Evolutionary conservation across 2,329 filamentous ascomycete species (phyloP), one percentile per base, ranked within the genome.

Genomic region (Zasmidium cellare): DNA sequence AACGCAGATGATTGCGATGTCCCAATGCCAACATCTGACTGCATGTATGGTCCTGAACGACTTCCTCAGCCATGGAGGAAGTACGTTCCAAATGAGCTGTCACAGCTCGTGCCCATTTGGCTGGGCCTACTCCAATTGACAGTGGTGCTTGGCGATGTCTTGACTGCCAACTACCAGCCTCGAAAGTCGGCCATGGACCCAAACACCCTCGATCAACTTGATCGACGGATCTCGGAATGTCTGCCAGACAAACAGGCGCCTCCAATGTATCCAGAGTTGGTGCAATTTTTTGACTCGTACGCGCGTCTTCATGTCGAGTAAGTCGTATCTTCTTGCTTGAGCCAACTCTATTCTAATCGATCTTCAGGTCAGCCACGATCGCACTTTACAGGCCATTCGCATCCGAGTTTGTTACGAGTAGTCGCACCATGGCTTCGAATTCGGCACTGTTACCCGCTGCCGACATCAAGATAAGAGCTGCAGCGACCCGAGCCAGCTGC

Each of bases 1-100:
- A 54, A 61, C 24, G 49, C 54, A 11, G 53, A 52, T 11, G 59
- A 61, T 46, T 61, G 59, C 28, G 53, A 58, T 31, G 56, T 61
- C 14, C 46, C 59, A 12, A 58, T 56, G 59, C 56, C 57, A 31
- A 50, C 46, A 16, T 22, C 53, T 3, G 59, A 58, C 23, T 51
- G 51, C 9, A 45, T 61, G 46, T 14, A 50, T 38, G 56, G 58
- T n/a, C 38, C 56, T 2, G 53, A 56, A 24, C 56, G 54, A 23
- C 52, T 56, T 9, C 52, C 52, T 2, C 31, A 51, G 9, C 24
- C 54, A 6, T 55, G 52, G 20, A 50, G 24, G 20, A 56, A 55
- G 19, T 61, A 56, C 23, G 57, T 58, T 3, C 49, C 56, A 7
- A 44, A 31, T 20, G 56, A 61, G 20, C 49, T 51, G 3, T 48